Evolutionary conservation across 2,329 filamentous ascomycete genomes (phyloP), one percentile per base, ranked within the genome.

Genomic region (Fusarium heterosporum): DNA sequence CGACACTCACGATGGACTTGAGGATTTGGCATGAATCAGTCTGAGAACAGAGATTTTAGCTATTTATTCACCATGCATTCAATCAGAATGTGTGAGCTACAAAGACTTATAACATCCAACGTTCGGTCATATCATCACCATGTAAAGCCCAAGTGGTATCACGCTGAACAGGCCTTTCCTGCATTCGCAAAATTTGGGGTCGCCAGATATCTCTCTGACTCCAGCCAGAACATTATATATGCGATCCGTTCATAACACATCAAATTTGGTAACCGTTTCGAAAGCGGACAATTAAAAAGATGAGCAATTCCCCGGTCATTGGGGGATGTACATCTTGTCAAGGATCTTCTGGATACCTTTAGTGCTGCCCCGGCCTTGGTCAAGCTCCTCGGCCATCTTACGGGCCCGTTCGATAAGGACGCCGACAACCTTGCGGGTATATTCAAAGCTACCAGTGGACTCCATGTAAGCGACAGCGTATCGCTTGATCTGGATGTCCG

Each of bases 391-490:
- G 16, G 90, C 85, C 74, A 91, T 78, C 65, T 79, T 83, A 55
- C 85, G 81, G 19, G 91, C 90, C 60, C 90, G 85, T 63, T 84
- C 84, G 42, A 89, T 85, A 66, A 95, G 80, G 32, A 90, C 85
- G 14, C 77, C 74, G 11, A 94, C 78, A 2, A 93, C 91, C 49
- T 86, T 82, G 60, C 88, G 84, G 16, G 92, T 95, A 76, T 98
- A 97, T 52, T 90, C 89, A 76, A 99, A 97, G 75, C 91, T 97
- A 36, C 93, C 93, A 1, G 91, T 96, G 66, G 85, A 84, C 78
- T 97, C 90, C 93, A 99, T 97, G 77, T 97, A 97, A 43, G 84
- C 84, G 19, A 98, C 90, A 4, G 96, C 96, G 76, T 97, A 98
- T 62, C 88, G 83, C 83, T 98, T 98, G 52, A 98, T 92, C 73